Percentiles rank a stretch among this genome's conserved stretches.
Evolutionary conservation across 2,329 filamentous ascomycete species (phyloP).

Genomic region (Colletotrichum neosansevieriae): DNA sequence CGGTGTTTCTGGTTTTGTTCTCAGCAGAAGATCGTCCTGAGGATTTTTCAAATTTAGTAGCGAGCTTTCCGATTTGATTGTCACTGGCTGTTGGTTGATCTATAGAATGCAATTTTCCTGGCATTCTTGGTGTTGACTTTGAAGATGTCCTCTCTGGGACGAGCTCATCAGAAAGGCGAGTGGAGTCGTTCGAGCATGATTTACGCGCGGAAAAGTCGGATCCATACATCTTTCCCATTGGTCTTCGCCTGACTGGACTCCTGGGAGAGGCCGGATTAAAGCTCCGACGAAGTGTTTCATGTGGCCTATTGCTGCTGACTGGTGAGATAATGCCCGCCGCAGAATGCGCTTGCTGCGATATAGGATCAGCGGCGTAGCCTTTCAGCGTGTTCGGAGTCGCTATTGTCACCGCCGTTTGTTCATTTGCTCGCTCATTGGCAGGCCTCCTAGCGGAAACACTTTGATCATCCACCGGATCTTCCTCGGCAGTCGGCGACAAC

Average conservation of each 20-base stretch:
- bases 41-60: neutral
- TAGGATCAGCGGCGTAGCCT: too few species aligned
- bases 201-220: neutral
- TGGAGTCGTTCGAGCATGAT: slow-evolving; percentile 6
- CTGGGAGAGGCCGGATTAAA: neutral
- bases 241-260: neutral
- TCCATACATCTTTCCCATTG: neutral
- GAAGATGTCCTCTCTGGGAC: slow-evolving; percentile 48
- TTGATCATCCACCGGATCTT: slow-evolving; percentile 41
- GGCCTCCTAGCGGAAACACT: neutral
- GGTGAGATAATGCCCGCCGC: too few species aligned
- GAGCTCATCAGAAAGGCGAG: slow-evolving; percentile 42
- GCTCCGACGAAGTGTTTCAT: neutral
- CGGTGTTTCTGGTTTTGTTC: neutral
- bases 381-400: neutral
- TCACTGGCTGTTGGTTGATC: too few species aligned
- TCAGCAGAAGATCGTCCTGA: neutral
- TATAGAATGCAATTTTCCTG: neutral
- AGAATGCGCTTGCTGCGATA: too few species aligned
- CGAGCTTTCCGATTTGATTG: neutral
- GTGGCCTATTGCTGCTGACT: neutral
- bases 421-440: neutral
- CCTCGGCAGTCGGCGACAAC: slow-evolving; percentile 49
- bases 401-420: too few species aligned
- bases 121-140: slow-evolving; percentile 21